Evolutionary conservation across 73 alveolate species (phyloP).

Genomic region (Strombidium stylifer): DNA sequence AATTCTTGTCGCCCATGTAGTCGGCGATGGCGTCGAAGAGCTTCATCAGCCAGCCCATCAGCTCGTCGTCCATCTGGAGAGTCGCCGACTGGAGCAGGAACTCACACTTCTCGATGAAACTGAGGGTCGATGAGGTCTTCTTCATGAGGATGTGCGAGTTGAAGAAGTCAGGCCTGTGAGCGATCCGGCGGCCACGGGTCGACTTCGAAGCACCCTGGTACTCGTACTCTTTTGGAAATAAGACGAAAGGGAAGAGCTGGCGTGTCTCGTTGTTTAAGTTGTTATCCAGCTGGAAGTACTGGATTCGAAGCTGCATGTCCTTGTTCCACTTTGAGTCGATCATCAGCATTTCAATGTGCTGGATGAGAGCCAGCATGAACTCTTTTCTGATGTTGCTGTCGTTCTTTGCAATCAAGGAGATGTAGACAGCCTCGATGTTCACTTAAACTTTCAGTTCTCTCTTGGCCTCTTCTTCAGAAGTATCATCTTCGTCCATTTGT

Average conservation of each 20-base stretch:
- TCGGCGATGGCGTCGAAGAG: slow-evolving; percentile 30
- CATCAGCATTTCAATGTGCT: slow-evolving; percentile 6
- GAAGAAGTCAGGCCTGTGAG: slow-evolving; percentile 19
- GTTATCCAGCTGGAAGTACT: slow-evolving; percentile 55
- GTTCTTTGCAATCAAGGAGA: slow-evolving; percentile 16
- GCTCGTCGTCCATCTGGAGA: slow-evolving; percentile 52
- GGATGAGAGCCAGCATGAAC: slow-evolving; percentile 21
- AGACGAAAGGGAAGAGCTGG: slow-evolving; percentile 51
- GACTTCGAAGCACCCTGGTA: slow-evolving; percentile 19
- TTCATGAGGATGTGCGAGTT: slow-evolving; percentile 22
- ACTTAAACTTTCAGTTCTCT: not conserved
- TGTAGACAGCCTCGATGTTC: not conserved
- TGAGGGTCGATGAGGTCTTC: slow-evolving; percentile 25
- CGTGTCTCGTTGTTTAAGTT: slow-evolving; percentile 29
- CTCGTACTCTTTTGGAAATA: slow-evolving; percentile 18
- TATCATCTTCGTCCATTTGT: slow-evolving; percentile 16
- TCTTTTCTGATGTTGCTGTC: slow-evolving; percentile 33
- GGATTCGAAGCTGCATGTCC: slow-evolving; percentile 26
- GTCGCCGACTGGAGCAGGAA: slow-evolving; percentile 23
- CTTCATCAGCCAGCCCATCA: slow-evolving; percentile 24
- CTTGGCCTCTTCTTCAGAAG: not conserved
- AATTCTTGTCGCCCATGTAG: slow-evolving; percentile 12
- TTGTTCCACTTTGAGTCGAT: slow-evolving; percentile 24
- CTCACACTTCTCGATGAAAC: slow-evolving; percentile 41
- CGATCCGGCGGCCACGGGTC: not conserved